Percentiles rank a stretch among this genome's conserved stretches.
phyloP scores from a whole-genome alignment of 495 filamentous ascomycete genomes.

The Penicillium desertorum region DNA sequence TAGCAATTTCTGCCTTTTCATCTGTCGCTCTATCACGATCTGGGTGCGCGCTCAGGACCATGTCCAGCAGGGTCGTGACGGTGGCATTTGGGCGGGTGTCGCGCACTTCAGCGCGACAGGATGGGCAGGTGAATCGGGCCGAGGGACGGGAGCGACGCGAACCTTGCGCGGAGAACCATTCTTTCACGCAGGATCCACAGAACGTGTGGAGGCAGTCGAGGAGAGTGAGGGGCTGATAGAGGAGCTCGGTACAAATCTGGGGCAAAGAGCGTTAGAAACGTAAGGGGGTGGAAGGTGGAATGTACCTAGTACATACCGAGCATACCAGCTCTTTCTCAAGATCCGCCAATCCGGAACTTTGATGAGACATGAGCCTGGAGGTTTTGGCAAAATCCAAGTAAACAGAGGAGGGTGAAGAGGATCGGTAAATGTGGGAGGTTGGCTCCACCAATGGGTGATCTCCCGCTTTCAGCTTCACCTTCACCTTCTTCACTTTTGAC shows the following conservation, averaged over 20 bases:
- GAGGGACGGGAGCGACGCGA: constrained; percentile 48
- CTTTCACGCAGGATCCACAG: constrained; percentile 89
- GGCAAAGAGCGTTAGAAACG: constrained; percentile 13
- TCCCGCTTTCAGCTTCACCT: constrained; percentile 13
- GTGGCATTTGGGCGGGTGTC: constrained; percentile 81
- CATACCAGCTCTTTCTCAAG: constrained; percentile 89
- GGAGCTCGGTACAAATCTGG: constrained; percentile 94
- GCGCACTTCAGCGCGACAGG: constrained; percentile 82
- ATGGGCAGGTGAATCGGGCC: constrained; percentile 78
- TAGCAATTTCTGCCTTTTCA: constrained; percentile 70
- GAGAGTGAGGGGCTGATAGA: constrained; percentile 92
- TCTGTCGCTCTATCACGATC: constrained; percentile 59
- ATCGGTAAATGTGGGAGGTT: constrained; percentile 5
- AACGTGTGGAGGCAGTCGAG: constrained; percentile 98
- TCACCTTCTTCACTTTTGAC: background rate
- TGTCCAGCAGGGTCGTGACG: constrained; percentile 78
- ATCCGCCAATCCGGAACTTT: constrained; percentile 48
- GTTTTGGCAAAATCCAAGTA: constrained; percentile 1
- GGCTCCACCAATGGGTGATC: constrained; percentile 10
- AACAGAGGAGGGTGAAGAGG: constrained; percentile 12
- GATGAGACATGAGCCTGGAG: constrained; percentile 24
- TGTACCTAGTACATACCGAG: constrained; percentile 63
- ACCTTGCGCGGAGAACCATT: constrained; percentile 77
- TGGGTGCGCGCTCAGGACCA: constrained; percentile 71
- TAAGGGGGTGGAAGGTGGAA: constrained; percentile 25